Evolutionary conservation across 2,329 filamentous ascomycete species (phyloP), one percentile per base, ranked within the genome.

Genomic region (Fusarium neocosmosporiellum): DNA sequence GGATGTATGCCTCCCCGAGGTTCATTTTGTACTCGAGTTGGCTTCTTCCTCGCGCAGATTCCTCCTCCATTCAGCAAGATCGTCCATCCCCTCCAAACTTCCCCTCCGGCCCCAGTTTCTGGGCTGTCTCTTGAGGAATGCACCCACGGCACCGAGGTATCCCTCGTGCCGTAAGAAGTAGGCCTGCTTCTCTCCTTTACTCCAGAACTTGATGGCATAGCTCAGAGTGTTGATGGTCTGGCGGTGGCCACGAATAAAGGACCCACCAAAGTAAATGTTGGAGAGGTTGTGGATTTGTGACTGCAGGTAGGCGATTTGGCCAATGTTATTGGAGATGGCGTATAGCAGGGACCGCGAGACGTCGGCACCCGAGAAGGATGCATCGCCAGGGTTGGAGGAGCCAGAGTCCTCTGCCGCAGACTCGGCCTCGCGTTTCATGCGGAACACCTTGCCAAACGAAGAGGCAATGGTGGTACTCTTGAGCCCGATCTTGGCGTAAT

Each of bases 141-240:
- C 96, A 2, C 96, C 96, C 0, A 98, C 96, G 22, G 95, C 90
- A 11, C 96, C 96, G 1, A 99, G 88, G 80, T 98, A 99, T 29
- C 96, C 96, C 83, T 99, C 96, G 78, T 99, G 96, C 7, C 96
- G 89, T 67, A 99, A 81, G 81, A 99, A 99, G 81, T 98, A 98
- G 0, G 96, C 96, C 83, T 98, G 94, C 83, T 98, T 98, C 79
- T 91, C 88, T 46, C 95, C 96, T 80, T 96, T 94, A 75, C 93
- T 95, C 96, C 96, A 99, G 84, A 98, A 99, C 76, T 94, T 94
- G 84, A 99, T 98, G 79, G 96, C 96, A 80, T 98, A 99, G 63
- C 93, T 95, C 11, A 99, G 87, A 0, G 96, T 98, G 82, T 98
- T 97, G 90, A 99, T 99, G 14, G 96, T 99, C 84, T 98, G 96